A percentile compares a stretch with the other conserved stretches of the same genome.
Evolutionary conservation across 164 flowering plant species (phyloP).

Genomic region (Magnolia kwangsiensis): DNA sequence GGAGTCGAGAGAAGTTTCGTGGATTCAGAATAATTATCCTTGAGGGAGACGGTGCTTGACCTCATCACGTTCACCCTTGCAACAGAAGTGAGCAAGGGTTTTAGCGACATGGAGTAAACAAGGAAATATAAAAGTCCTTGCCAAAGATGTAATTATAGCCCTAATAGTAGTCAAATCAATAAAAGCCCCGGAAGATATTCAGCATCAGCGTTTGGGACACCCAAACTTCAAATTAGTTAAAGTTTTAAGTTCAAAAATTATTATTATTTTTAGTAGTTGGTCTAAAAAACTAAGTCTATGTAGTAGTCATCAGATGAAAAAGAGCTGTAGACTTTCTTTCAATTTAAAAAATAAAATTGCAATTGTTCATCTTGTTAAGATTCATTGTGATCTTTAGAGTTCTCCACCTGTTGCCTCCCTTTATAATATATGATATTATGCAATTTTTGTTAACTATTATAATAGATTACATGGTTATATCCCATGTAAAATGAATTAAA

Average conservation of each 20-base stretch:
- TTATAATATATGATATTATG: not conserved
- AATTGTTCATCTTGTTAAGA: not conserved
- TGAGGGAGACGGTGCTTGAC: no score
- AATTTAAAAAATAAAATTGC: not conserved
- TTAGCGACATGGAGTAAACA: not conserved
- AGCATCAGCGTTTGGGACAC: not conserved
- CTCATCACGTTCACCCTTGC: no score
- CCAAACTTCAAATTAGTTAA: not conserved
- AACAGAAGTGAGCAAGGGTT: not conserved
- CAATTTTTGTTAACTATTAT: not conserved
- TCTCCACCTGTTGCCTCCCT: not conserved
- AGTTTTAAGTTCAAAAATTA: not conserved
- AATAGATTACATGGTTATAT: not conserved
- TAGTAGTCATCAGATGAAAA: not conserved
- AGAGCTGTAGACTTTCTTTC: not conserved
- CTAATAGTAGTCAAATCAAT: not conserved
- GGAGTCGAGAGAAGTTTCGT: no score
- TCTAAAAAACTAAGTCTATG: not conserved
- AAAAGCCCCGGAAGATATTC: not conserved
- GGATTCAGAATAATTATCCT: no score
- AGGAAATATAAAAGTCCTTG: not conserved
- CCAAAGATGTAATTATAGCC: not conserved
- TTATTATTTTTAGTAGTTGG: not conserved
- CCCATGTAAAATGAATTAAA: not conserved
- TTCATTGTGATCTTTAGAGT: not conserved